Evolutionary conservation across 2,329 filamentous ascomycete genomes (phyloP), one percentile per base, ranked within the genome.

Genomic region (Parafenestella ontariensis): DNA sequence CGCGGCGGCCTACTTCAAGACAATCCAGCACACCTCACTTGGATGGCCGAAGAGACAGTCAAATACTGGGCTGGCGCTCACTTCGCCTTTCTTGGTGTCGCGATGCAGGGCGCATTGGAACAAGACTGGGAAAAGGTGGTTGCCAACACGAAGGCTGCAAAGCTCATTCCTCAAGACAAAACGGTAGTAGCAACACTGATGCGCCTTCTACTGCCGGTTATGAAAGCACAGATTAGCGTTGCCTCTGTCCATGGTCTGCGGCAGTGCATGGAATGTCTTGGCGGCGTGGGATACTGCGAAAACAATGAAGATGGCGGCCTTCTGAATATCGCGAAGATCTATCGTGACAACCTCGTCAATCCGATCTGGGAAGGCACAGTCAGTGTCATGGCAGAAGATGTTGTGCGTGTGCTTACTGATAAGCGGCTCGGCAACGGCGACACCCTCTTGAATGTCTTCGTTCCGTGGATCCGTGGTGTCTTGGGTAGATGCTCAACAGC

Each of bases 301-400:
- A 89, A 83, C 48, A 79, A 83, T 54, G 83, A 86, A 53, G 85
- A 87, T 45, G 82, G 85, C 33, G 68, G 70, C 0, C 44, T 73
- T 11, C 77, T 90, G 52, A 92, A 91, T 64, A 76, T 91, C 3
- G 82, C 88, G 0, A 81, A 87, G 6, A 77, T 91, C 1, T 86
- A 86, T 63, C 82, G 89, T 7, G 89, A 91, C 62, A 84, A 82
- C 1, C 76, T 79, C 7, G 88, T 90, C 2, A 76, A 85, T 46
- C 81, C 84, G 13, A 90, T 91, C 44, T 90, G 87, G 87, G 88
- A 90, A 71, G 87, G 89, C 1, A 91, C 89, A 0, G 90, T 88
- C 0, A 88, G 90, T 64, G 87, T 92, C 5, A 78, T 92, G 50
- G 85, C 85, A 4, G 79, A 79, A 34, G 82, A 84, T 58, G 71